phyloP scores from a whole-genome alignment of 352 stramenopile species.

The Halophytophthora batemanensis region DNA sequence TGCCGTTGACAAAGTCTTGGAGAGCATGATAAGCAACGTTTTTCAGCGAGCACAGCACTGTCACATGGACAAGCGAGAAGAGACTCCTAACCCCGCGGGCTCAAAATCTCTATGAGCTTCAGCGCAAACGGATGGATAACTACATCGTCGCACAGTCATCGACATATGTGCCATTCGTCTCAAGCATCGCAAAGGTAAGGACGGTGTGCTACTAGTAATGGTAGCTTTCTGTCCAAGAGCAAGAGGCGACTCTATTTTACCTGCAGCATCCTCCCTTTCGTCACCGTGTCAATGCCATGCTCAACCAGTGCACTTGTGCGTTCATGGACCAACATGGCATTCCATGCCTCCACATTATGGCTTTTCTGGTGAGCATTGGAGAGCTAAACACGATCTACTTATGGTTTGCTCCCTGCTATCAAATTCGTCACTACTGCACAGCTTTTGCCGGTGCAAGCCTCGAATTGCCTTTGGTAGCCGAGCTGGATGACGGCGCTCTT shows the following conservation, averaged over 20 bases:
- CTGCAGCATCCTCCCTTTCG: background rate
- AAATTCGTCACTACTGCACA: background rate
- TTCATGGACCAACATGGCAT: conserved; percentile 1
- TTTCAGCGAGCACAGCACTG: no score
- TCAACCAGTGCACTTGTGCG: background rate
- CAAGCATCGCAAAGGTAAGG: background rate
- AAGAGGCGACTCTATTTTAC: no score
- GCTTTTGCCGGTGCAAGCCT: background rate
- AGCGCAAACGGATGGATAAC: no score
- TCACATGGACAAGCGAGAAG: no score
- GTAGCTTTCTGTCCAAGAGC: background rate
- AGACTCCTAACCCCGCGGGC: no score
- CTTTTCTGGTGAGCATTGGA: background rate
- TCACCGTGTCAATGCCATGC: background rate
- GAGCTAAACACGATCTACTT: background rate
- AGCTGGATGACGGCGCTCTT: background rate
- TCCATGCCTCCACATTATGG: conserved; percentile 1
- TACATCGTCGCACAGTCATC: no score
- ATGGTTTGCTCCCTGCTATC: background rate
- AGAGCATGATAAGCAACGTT: no score
- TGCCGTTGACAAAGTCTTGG: no score
- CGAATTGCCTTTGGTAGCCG: background rate
- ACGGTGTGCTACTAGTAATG: background rate
- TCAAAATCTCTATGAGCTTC: no score
- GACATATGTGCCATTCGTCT: no score